phyloP scores from a whole-genome alignment of 192 early-diverging fungal genomes.

The Rhizoclosmatium globosum region DNA sequence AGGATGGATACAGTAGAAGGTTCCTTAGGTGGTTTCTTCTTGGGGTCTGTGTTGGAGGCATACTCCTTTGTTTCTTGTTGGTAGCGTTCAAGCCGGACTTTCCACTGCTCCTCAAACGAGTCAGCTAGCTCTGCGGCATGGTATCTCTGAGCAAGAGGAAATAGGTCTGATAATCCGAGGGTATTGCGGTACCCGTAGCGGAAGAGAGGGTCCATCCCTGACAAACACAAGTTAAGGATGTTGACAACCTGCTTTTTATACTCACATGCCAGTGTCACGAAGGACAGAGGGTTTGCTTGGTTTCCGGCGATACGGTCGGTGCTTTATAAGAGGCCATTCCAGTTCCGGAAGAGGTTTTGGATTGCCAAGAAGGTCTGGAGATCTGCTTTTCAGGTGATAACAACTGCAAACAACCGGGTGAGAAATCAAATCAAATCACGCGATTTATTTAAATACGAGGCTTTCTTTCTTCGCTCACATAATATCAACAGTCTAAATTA shows the following conservation, averaged over 20 bases:
- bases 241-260: background rate
- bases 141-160: slow-evolving; percentile 48
- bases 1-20: slow-evolving; percentile 34
- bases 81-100: background rate
- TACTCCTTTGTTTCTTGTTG: background rate
- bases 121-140: slow-evolving; percentile 40
- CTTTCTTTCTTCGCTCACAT: too few species aligned
- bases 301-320: slow-evolving; percentile 4
- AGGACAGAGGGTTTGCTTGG: slow-evolving; percentile 2
- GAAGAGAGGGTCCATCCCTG: slow-evolving; percentile 67
- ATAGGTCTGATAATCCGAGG: slow-evolving; percentile 68
- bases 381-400: too few species aligned
- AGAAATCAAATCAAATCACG: too few species aligned
- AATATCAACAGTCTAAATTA: too few species aligned
- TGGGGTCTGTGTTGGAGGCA: background rate
- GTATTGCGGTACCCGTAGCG: slow-evolving; percentile 59
- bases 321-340: too few species aligned
- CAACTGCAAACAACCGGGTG: too few species aligned
- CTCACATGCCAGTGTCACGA: slow-evolving; percentile 22
- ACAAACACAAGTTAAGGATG: too few species aligned
- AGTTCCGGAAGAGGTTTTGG: too few species aligned
- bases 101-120: slow-evolving; percentile 48
- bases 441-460: too few species aligned
- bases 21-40: slow-evolving; percentile 28
- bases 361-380: too few species aligned